Percentiles rank a stretch among this genome's conserved stretches.
Evolutionary conservation across 2,329 filamentous ascomycete genomes (phyloP).

Genomic region (Fusarium sp.): DNA sequence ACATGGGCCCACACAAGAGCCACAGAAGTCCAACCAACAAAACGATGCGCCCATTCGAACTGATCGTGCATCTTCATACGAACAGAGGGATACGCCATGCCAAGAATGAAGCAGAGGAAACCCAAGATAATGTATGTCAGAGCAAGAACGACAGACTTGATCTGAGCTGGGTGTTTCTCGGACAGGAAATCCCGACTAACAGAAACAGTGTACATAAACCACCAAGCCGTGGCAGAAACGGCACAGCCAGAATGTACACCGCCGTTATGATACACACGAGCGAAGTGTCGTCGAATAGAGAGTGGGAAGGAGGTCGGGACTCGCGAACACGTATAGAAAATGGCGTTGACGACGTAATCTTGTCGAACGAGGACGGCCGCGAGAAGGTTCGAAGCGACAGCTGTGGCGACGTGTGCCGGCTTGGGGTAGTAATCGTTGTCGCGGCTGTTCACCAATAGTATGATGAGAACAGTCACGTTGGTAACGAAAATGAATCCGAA

Average conservation of each 20-base stretch:
- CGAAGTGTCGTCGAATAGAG: constrained; percentile 55
- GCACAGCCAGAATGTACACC: constrained; percentile 60
- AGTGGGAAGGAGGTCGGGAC: constrained; percentile 58
- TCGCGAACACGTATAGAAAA: constrained; percentile 57
- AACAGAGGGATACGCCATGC: constrained; percentile 43
- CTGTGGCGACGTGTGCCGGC: constrained; percentile 21
- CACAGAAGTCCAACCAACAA: constrained; percentile 72
- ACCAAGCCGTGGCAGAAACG: constrained; percentile 55
- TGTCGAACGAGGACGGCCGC: constrained; percentile 61
- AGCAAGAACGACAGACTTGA: constrained; percentile 38
- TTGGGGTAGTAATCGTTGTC: constrained; percentile 28
- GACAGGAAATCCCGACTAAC: constrained; percentile 19
- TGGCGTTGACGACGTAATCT: constrained; percentile 61
- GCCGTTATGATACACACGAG: constrained; percentile 60
- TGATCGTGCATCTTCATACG: constrained; percentile 64
- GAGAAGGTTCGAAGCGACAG: constrained; percentile 50
- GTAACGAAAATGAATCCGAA: constrained; percentile 34
- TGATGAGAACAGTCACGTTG: constrained; percentile 23
- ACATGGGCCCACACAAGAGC: constrained; percentile 70
- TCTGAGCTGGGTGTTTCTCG: neutral
- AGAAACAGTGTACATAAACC: constrained; percentile 51
- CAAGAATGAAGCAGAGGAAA: constrained; percentile 43
- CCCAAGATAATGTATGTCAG: constrained; percentile 45
- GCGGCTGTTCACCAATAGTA: constrained; percentile 14
- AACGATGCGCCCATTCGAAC: constrained; percentile 76